Base-by-base conservation (phyloP, 1,284 basidiomycete species). In the Moesziomyces sp. region DNA sequence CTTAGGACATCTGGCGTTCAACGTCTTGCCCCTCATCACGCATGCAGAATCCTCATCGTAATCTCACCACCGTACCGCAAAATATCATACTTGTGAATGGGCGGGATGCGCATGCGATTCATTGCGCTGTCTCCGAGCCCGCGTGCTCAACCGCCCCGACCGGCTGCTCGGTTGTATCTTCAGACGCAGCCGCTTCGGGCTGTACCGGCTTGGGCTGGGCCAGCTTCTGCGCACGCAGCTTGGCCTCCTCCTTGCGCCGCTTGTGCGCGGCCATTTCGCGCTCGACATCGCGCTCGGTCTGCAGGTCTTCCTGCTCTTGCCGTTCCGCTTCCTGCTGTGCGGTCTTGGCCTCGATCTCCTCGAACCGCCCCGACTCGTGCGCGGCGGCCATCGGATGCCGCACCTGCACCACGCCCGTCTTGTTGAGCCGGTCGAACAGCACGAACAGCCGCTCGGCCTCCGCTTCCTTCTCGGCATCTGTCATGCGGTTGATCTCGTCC, bases 341-440 rank as follows among this genome's bases (percentile, higher is more conserved):
- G 14, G 23, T 48, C 21, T 47, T 47, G 16, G 11, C 48, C 13
- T 54, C 40, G 16, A 79, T 34, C 54, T 81, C 76, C 51, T 76
- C 56, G 35, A 80, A 69, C 34, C 74, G 59, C 0, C 69, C 76
- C 16, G 57, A 19, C 24, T 74, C 69, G 3, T 56, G 52, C 18
- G 63, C 60, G 7, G 58, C 54, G n/a, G 58, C 48, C 49, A 78
- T 51, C 13, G 79, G 79, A 57, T 80, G 66, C 16, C 55, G 23
- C 3, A 71, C 78, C 51, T 73, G 70, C 34, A 81, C 50, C 7
- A 81, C 74, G 7, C 78, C 78, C 0, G 77, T 80, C 42, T 46
- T 46, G 51, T 81, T 75, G 48, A 81, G 24, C 2, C 78, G 58
- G 24, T 81, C 79, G 34, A 81, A 81, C n/a, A 81, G 69, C 10